Evolutionary conservation across 2,329 filamentous ascomycete species (phyloP).

Genomic region (Aspergillus carbonarius): DNA sequence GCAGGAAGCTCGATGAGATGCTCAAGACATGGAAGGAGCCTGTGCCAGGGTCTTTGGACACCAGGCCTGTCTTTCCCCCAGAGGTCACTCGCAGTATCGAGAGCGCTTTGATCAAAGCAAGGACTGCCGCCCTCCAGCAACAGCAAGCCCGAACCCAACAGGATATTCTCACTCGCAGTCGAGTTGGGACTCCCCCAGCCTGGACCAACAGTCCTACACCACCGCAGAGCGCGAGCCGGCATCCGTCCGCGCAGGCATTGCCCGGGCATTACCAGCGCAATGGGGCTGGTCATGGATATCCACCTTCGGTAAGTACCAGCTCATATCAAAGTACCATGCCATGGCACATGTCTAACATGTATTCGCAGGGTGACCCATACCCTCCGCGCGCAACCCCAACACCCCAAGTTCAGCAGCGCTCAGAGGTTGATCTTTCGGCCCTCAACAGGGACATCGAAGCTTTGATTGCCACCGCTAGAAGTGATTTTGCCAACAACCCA

Average conservation of each 20-base stretch:
- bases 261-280: conserved; percentile 31
- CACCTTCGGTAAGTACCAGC: conserved; percentile 18
- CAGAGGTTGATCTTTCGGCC: conserved; percentile 60
- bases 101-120: conserved; percentile 85
- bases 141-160: conserved; percentile 55
- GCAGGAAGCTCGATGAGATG: conserved; percentile 95
- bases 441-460: conserved; percentile 81
- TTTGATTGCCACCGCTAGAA: conserved; percentile 70
- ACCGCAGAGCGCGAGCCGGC: conserved; percentile 52
- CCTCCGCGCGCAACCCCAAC: conserved; percentile 23
- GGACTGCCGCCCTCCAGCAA: conserved; percentile 54
- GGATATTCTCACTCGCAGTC: conserved; percentile 54
- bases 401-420: conserved; percentile 35
- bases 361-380: conserved; percentile 18
- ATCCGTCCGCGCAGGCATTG: conserved; percentile 32
- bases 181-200: conserved; percentile 55
- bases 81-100: conserved; percentile 90
- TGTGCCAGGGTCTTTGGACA: conserved; percentile 88
- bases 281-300: conserved; percentile 29
- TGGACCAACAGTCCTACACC: conserved; percentile 75
- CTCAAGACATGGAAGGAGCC: conserved; percentile 97
- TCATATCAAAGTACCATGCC: background rate
- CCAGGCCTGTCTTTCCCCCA: conserved; percentile 84
- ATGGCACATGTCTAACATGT: conserved; percentile 8
- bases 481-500: conserved; percentile 72